A percentile compares a stretch with the other conserved stretches of the same genome.
Evolutionary conservation across 2,329 filamentous ascomycete species (phyloP).

Genomic region (Diaporthe ilicicola): DNA sequence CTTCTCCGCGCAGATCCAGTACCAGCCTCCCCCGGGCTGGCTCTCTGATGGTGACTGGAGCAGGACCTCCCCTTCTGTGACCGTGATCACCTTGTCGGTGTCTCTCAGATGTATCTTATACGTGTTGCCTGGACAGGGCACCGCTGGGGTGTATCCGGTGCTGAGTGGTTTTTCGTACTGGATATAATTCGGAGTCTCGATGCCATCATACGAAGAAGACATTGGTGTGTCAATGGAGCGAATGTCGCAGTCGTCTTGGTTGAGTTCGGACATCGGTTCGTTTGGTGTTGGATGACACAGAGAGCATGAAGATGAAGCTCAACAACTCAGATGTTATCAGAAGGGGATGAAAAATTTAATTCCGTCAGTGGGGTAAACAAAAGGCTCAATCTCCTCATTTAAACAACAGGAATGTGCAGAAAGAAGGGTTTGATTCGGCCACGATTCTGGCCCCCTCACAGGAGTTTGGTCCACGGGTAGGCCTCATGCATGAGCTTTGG

Average conservation of each 20-base stretch:
- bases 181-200: not conserved
- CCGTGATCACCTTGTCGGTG: constrained; percentile 1
- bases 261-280: not conserved
- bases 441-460: not conserved
- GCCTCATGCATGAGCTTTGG: not conserved
- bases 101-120: constrained; percentile 7
- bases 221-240: not conserved
- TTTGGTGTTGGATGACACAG: not conserved
- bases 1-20: constrained; percentile 20
- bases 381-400: not conserved
- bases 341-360: no score
- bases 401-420: not conserved
- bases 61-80: not conserved
- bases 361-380: no score
- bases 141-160: no score
- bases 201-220: not conserved
- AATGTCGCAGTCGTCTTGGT: no score
- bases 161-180: no score
- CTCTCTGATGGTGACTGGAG: not conserved
- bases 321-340: no score
- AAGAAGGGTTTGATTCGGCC: not conserved
- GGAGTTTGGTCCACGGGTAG: not conserved
- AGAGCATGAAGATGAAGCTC: not conserved
- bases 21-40: not conserved
- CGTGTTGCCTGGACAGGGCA: not conserved